Evolutionary conservation across 139 green algal species (phyloP), one percentile per base, ranked within the genome.

Genomic region (Micractinium sp.): DNA sequence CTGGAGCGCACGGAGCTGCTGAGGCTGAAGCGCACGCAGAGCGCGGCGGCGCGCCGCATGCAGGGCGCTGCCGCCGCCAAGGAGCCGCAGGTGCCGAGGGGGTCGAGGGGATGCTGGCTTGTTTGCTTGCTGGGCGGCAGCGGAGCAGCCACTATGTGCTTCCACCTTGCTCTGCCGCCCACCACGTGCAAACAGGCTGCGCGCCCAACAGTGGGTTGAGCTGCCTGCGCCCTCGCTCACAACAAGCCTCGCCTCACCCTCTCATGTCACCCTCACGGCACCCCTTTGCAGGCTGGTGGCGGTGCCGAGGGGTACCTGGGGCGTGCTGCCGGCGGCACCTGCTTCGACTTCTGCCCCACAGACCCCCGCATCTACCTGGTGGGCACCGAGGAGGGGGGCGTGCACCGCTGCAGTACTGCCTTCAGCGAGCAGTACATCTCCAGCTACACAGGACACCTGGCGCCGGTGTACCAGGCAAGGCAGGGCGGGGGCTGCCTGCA

Each of bases 381-480:
- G 78, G 92, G 94, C 75, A 98, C 96, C 0, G 96, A 99, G 91
- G 96, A 99, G 29, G 96, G 96, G 9, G 91, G 86, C 77, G 95
- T 99, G 81, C 96, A 98, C 92, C 94, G 94, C 80, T 99, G 96
- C 95, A 95, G 90, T 82, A 97, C 91, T 16, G 94, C 87, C 16
- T 98, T 98, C 93, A 94, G 81, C 33, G 96, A 98, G 90, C 96
- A 98, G 90, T 96, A 97, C 91, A 78, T 97, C 29, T 92, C 95
- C 88, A 95, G 86, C 47, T 99, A 97, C 86, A 53, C 78, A 2
- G 96, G 95, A 9, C 97, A 99, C 93, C 93, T 96, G 87, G 96
- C 93, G 1, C 94, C 95, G 0, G 95, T 98, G 80, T 97, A 97
- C 89, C 78, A 82, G n/a, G 84, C 95, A 76, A 38, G 78, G 35